Evolutionary conservation across 1,139 yeast species (phyloP), one percentile per base, ranked within the genome.

Genomic region (Hanseniaspora gamundiae): DNA sequence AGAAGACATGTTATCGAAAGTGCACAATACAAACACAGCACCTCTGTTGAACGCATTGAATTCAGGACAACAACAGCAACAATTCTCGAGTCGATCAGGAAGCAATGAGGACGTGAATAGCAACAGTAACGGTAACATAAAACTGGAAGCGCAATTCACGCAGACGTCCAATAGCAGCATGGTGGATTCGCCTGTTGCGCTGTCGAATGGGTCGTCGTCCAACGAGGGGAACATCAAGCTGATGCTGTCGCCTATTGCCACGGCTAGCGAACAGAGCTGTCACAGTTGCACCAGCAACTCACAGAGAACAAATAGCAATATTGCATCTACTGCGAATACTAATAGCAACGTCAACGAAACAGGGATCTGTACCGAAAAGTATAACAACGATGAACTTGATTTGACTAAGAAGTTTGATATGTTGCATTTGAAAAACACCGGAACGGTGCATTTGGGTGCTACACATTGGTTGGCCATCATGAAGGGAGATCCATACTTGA

Each of bases 391-490:
- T 41, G 60, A 61, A 42, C 48, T 71, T 29, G 73, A 70, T 49
- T 55, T 70, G 39, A 68, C 73, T 1, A 62, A 69, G 48, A 70
- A 69, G 48, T 70, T 72, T 44, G 73, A 71, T 51, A 69, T 71
- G 59, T 50, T 72, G 35, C 74, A 71, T 53, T 64, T 72, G n/a
- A 44, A 44, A 40, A 64, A 68, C 27, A 69, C 69, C 40, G 70
- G 75, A 2, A 70, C 73, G 1, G 67, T 70, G 2, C 74, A 72
- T 54, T 62, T 71, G 39, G 74, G 74, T 44, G 70, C 73, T 1
- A 67, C 74, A 3, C 73, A 74, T 26, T 72, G 76, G 75, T 56
- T 72, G 51, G 74, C 74, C 24, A 65, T 71, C 26, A 71, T 71
- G 63, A 68, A 71, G 51, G 74, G 74, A 50, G 77, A 72, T 50